Evolutionary conservation across 2,329 filamentous ascomycete genomes (phyloP).

Genomic region (Furcasterigmium sp.): DNA sequence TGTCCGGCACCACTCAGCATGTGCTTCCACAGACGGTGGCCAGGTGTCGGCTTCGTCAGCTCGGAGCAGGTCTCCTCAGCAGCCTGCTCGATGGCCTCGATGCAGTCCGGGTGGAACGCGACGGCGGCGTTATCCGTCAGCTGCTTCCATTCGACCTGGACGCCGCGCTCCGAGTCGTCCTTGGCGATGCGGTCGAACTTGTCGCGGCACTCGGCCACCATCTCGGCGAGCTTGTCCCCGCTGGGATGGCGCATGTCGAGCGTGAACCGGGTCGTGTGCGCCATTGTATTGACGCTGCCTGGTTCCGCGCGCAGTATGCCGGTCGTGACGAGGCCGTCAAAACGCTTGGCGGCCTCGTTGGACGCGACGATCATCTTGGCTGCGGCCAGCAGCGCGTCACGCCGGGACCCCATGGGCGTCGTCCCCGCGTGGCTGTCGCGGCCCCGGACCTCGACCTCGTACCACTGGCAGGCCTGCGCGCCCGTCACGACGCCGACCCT

Average conservation of each 20-base stretch:
- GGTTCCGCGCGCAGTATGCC: constrained; percentile 49
- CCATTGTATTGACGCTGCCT: constrained; percentile 12
- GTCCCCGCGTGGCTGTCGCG: constrained; percentile 71
- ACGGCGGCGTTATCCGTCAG: constrained; percentile 59
- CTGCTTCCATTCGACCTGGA: constrained; percentile 50
- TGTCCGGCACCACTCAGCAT: constrained; percentile 37
- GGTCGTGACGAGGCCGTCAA: constrained; percentile 60
- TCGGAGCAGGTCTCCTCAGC: constrained; percentile 26
- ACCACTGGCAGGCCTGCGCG: constrained; percentile 73
- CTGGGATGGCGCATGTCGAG: constrained; percentile 13
- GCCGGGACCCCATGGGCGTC: constrained; percentile 60
- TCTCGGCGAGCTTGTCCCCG: constrained; percentile 7
- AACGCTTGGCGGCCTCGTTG: constrained; percentile 54
- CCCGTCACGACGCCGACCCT: constrained; percentile 67
- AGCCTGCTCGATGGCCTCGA: constrained; percentile 58
- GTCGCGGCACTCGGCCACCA: constrained; percentile 16
- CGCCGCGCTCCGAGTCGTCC: constrained; percentile 19
- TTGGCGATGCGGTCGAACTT: constrained; percentile 17
- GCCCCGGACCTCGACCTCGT: constrained; percentile 60
- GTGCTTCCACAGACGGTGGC: constrained; percentile 22
- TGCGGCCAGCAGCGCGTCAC: constrained; percentile 64
- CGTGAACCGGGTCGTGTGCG: constrained; percentile 10
- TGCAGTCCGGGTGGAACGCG: constrained; percentile 62
- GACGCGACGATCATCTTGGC: constrained; percentile 62
- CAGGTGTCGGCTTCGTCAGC: too few species aligned